A percentile compares a stretch with the other conserved stretches of the same genome.
Evolutionary conservation across 2,329 filamentous ascomycete species (phyloP).

Genomic region (Diaporthe helianthi): DNA sequence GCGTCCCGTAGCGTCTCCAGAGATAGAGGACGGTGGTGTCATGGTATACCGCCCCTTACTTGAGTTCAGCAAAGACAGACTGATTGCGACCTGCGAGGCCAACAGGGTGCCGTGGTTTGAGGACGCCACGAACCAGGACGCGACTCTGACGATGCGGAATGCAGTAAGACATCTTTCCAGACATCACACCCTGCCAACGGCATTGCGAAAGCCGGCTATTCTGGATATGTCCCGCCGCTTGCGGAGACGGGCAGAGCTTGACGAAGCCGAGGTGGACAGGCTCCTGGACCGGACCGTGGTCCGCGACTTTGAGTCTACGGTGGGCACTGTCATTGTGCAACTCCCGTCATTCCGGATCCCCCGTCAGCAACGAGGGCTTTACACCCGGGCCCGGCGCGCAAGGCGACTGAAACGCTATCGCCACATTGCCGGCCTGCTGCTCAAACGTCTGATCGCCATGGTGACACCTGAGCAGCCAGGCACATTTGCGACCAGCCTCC

Average conservation of each 20-base stretch:
- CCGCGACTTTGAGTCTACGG: constrained; percentile 54
- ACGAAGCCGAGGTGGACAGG: constrained; percentile 60
- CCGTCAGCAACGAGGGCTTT: constrained; percentile 35
- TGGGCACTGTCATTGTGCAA: constrained; percentile 55
- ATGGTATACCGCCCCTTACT: constrained; percentile 74
- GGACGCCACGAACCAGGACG: constrained; percentile 82
- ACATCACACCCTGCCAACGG: constrained; percentile 68
- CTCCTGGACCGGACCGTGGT: constrained; percentile 60
- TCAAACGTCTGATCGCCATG: constrained; percentile 57
- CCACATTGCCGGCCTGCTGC: constrained; percentile 52
- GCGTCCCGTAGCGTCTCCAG: constrained; percentile 39
- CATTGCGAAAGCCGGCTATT: constrained; percentile 71
- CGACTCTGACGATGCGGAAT: constrained; percentile 80
- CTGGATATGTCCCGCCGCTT: constrained; percentile 65
- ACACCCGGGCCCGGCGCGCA: constrained; percentile 37
- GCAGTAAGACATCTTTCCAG: constrained; percentile 74
- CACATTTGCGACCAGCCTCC: constrained; percentile 52
- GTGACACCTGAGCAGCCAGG: constrained; percentile 57
- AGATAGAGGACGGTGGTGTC: constrained; percentile 70
- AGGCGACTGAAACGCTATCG: constrained; percentile 48
- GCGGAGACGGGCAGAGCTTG: constrained; percentile 49
- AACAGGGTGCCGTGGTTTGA: constrained; percentile 78
- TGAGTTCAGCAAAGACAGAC: constrained; percentile 71
- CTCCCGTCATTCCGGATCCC: constrained; percentile 48
- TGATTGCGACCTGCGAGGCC: constrained; percentile 78